Evolutionary conservation across 352 stramenopile species (phyloP).

Genomic region (Paralagenidium karlingii): DNA sequence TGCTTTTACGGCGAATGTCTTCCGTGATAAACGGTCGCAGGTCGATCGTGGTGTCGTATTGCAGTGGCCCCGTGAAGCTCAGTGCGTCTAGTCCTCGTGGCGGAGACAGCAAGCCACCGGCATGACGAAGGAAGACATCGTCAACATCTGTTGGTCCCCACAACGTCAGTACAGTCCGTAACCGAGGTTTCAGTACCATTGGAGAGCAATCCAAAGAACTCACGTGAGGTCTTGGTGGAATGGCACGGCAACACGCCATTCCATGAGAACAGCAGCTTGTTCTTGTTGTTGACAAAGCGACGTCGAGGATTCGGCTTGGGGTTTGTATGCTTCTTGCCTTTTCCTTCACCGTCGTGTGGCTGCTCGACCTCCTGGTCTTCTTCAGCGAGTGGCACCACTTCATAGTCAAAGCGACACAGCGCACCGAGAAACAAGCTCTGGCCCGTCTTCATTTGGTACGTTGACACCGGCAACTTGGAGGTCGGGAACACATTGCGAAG

Average conservation of each 20-base stretch:
- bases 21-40: constrained; percentile 58
- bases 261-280: constrained; percentile 62
- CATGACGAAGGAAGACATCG: constrained; percentile 71
- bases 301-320: background rate
- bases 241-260: constrained; percentile 77
- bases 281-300: constrained; percentile 23
- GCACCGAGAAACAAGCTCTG: constrained; percentile 69
- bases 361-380: constrained; percentile 12
- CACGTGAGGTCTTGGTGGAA: constrained; percentile 68
- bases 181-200: background rate
- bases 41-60: constrained; percentile 35
- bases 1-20: constrained; percentile 50
- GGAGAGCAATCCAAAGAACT: constrained; percentile 6
- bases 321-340: too few species aligned
- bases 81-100: constrained; percentile 63
- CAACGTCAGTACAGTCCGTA: background rate
- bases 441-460: constrained; percentile 47
- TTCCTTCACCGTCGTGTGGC: too few species aligned
- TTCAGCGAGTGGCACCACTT: constrained; percentile 20
- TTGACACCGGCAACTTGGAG: constrained; percentile 56
- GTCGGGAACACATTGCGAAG: constrained; percentile 69
- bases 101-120: constrained; percentile 58
- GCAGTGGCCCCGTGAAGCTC: constrained; percentile 56
- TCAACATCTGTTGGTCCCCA: constrained; percentile 28
- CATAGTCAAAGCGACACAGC: constrained; percentile 68